Base-by-base conservation (phyloP, 345 rosid species). In the Hirschfeldia incana region DNA sequence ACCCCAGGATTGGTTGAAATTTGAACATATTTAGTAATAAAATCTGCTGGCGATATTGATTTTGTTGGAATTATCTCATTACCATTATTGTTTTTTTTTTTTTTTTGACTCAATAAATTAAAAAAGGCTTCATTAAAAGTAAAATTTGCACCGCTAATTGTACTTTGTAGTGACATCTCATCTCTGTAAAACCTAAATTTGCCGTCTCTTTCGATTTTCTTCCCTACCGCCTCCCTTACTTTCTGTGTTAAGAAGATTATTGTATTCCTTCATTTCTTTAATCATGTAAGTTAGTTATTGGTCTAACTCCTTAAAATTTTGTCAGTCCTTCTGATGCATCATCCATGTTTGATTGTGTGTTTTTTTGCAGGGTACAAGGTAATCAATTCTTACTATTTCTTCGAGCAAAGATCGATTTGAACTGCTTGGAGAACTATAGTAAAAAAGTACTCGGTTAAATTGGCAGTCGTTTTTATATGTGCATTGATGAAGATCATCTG, bases 321-420 rank as follows among this genome's bases (percentile, higher is more conserved):
- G 11, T 1, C 9, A n/a, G n/a, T 72, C 58, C 12, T 74, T 68
- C 6, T 74, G 37, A 80, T 4, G 21, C 64, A 33, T 61, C 46
- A 51, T 74, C 55, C 46, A 13, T 74, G 55, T 79, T 73, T 83
- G 46, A 75, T 51, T 37, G 57, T 29, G 70, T 81, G 3, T 39
- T 81, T 1, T 12, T 81, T 84, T 89, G 97, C 97, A 95, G 99
- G 83, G 87, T 87, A 75, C 98, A 87, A 87, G 99, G 99, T 93
- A 91, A 86, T 88, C 83, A 65, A 72, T 79, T 74, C 67, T 73
- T 64, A 83, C 78, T 69, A 69, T 66, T 60, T 70, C 70, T 61
- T 73, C 66, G 36, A 71, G 72, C 80, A 46, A 66, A 69, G 80
- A 67, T 76, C 39, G 65, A 37, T 57, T 57, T 78, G 76, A 71